phyloP scores from a whole-genome alignment of 805 yeast species.

The Suhomyces tanzawaensis region DNA sequence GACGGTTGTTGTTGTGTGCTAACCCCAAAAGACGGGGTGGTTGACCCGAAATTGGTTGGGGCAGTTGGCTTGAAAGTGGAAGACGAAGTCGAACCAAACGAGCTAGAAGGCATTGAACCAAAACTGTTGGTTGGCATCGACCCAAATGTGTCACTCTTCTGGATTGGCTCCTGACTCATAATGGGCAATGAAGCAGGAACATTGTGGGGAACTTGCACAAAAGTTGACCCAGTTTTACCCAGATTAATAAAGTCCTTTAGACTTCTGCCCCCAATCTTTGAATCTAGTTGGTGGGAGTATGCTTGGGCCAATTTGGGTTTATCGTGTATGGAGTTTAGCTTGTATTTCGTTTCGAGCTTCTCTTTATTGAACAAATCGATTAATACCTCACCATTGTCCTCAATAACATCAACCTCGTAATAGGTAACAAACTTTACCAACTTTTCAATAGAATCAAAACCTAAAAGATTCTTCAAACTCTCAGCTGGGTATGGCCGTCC shows the following conservation, averaged over 20 bases:
- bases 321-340: conserved; percentile 35
- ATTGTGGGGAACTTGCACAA: background rate
- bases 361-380: conserved; percentile 44
- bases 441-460: conserved; percentile 62
- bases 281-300: conserved; percentile 31
- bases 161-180: background rate
- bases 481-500: conserved; percentile 61
- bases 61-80: too few relatives aligned
- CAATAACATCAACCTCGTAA: conserved; percentile 52
- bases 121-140: too few relatives aligned
- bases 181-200: background rate
- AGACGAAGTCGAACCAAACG: too few relatives aligned
- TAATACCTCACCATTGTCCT: conserved; percentile 27
- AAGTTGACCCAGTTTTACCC: conserved; percentile 18
- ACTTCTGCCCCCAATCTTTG: conserved; percentile 20
- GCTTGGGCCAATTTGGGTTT: conserved; percentile 39
- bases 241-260: conserved; percentile 30
- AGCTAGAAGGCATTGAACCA: too few relatives aligned
- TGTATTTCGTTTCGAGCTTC: conserved; percentile 38
- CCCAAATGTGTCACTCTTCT: too few relatives aligned
- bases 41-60: too few relatives aligned
- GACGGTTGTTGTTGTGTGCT: too few relatives aligned
- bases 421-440: conserved; percentile 56
- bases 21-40: too few relatives aligned
- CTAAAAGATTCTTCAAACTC: conserved; percentile 50